Evolutionary conservation across 352 stramenopile species (phyloP).

Genomic region (Paralagenidium karlingii): DNA sequence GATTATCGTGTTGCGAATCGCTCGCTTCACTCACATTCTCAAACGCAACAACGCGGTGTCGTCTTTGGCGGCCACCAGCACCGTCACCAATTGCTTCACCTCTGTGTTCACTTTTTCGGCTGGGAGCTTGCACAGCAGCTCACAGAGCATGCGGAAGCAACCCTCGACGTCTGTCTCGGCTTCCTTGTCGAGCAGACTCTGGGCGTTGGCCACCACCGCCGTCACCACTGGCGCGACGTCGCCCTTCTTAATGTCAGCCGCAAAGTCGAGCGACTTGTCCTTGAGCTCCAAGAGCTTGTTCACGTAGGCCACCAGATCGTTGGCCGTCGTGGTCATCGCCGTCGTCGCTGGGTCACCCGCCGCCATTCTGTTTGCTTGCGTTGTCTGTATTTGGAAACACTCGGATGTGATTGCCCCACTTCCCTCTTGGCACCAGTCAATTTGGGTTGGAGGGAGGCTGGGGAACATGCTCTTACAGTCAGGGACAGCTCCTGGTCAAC

Average conservation of each 20-base stretch:
- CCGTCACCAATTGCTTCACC: slow-evolving; percentile 27
- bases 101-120: slow-evolving; percentile 15
- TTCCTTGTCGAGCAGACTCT: slow-evolving; percentile 44
- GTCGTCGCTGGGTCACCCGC: too few relatives aligned
- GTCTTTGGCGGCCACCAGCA: slow-evolving; percentile 27
- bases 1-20: background rate
- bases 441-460: too few relatives aligned
- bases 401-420: too few relatives aligned
- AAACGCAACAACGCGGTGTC: slow-evolving; percentile 54
- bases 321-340: too few relatives aligned
- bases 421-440: too few relatives aligned
- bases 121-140: slow-evolving; percentile 27
- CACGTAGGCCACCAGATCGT: slow-evolving; percentile 64
- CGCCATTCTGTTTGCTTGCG: too few relatives aligned
- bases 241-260: slow-evolving; percentile 50
- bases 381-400: too few relatives aligned
- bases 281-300: slow-evolving; percentile 56
- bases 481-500: too few relatives aligned
- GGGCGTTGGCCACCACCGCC: slow-evolving; percentile 29
- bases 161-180: slow-evolving; percentile 73
- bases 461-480: too few relatives aligned
- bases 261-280: slow-evolving; percentile 23
- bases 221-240: slow-evolving; percentile 30
- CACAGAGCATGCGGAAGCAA: slow-evolving; percentile 48
- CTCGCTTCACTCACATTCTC: slow-evolving; percentile 29